Base-by-base conservation (phyloP, 1,284 basidiomycete species). In the Prillingera fragicola region DNA sequence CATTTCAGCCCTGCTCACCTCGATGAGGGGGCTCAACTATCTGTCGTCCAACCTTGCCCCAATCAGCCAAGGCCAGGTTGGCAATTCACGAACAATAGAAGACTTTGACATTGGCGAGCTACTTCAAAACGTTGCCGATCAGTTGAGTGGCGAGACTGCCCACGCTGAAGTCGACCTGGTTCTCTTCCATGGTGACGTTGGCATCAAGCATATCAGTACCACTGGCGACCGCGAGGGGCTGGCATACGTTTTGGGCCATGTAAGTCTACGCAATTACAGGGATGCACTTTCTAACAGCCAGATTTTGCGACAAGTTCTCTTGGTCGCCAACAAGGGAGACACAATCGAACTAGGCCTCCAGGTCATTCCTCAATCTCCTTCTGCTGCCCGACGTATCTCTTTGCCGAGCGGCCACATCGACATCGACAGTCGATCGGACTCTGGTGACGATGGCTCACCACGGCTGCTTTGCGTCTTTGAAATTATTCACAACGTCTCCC, bases 1-100 rank as follows among this genome's bases (percentile, higher is more conserved):
- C 48, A 77, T 94, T 65, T 84, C 85, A n/a, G 85, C 87, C 18
- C 77, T 94, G 63, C 79, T 92, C 62, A 86, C 86, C 4, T 80
- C 83, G 23, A 86, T 92, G 85, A 87, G 87, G 70, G 85, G 84
- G 52, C 78, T 94, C 52, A 92, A 91, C 65, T 92, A 87, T 62
- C 79, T 92, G 57, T 85, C 85, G 1, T 85, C 85, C 12, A 85
- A 91, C 64, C 81, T 72, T 15, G 60, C 63, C 3, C 45, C 60
- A 1, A 41, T 70, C 8, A 60, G 57, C 28, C 55, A 62, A 19
- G 54, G 54, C 13, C 41, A 38, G 19, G 42, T 31, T 5, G 38
- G 29, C 0, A 33, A 33, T 3, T 38, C 35, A 4, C 33, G 44
- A 4, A 33, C 43, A 1, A 43, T 59, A 6, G 67, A 73, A 32